These are phyloP conservation scores for Bonia amplexicaulis DNA, from an alignment of 176 grass and related monocot genomes.

Conservation along the genomic window DNA sequence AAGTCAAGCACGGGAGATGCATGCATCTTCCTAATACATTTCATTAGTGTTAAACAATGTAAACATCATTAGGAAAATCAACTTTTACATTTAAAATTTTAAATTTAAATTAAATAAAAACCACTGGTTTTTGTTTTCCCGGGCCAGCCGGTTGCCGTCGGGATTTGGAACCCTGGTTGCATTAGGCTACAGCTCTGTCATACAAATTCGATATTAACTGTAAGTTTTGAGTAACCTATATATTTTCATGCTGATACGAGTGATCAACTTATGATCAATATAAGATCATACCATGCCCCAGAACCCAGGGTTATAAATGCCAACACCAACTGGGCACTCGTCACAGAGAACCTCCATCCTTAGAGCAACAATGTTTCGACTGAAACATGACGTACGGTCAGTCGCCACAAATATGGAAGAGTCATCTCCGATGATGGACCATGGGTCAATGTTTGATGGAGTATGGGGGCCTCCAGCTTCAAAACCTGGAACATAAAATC, in stretches of 20 bases:
- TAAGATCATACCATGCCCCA: slow-evolving; percentile 71
- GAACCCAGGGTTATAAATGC: slow-evolving; percentile 88
- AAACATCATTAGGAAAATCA: no score
- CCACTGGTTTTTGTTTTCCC: no score
- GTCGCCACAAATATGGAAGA: slow-evolving; percentile 53
- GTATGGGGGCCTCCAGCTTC: slow-evolving; percentile 88
- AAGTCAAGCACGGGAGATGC: no score
- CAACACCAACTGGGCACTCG: slow-evolving; percentile 68
- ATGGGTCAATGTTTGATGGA: slow-evolving; percentile 83
- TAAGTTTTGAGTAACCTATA: background rate
- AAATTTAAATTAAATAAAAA: no score
- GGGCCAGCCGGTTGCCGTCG: no score
- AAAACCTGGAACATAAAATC: slow-evolving; percentile 51
- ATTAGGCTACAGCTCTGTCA: no score
- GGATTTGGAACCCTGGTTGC: no score
- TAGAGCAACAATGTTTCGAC: slow-evolving; percentile 74
- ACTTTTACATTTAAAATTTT: no score
- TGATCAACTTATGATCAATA: background rate
- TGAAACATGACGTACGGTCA: slow-evolving; percentile 64
- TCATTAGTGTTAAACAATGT: no score
- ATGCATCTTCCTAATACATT: no score
- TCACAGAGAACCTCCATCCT: slow-evolving; percentile 79
- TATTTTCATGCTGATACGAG: slow-evolving; percentile 11
- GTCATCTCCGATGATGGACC: slow-evolving; percentile 73
- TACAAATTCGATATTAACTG: no score